These are phyloP conservation scores for Suillus sp. DNA, from an alignment of 768 basidiomycete species.

Conservation along the genomic window DNA sequence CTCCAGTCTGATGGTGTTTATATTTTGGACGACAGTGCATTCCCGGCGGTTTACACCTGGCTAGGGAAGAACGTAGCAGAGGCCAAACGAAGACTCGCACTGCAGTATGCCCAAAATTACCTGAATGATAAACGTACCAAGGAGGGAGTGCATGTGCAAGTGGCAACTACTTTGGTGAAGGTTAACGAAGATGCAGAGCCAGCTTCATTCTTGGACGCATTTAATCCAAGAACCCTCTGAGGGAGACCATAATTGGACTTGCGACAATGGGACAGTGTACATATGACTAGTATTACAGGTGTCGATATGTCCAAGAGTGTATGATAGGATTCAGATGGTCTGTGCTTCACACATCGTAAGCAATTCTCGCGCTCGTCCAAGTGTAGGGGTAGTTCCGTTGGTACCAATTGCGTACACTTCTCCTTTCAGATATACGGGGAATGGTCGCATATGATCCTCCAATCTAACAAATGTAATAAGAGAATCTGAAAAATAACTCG, in stretches of 20 bases:
- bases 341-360: constrained; percentile 45
- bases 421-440: constrained; percentile 77
- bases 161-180: constrained; percentile 21
- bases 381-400: constrained; percentile 89
- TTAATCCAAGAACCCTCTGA: neutral
- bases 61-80: constrained; percentile 52
- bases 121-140: constrained; percentile 40
- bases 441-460: constrained; percentile 90
- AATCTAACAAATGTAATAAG: constrained; percentile 48
- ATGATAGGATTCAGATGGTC: neutral
- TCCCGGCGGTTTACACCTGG: constrained; percentile 59
- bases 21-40: constrained; percentile 47
- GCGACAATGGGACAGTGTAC: neutral
- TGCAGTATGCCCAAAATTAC: constrained; percentile 59
- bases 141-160: constrained; percentile 19
- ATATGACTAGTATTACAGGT: neutral
- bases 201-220: constrained; percentile 41
- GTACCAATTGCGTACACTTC: constrained; percentile 86
- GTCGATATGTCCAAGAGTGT: neutral
- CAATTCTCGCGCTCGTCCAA: constrained; percentile 79
- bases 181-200: constrained; percentile 49
- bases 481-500: neutral
- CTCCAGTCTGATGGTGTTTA: constrained; percentile 54
- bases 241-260: neutral
- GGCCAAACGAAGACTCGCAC: constrained; percentile 47